Evolutionary conservation across 805 yeast genomes (phyloP).

Genomic region (Isabelozyma rhagii): DNA sequence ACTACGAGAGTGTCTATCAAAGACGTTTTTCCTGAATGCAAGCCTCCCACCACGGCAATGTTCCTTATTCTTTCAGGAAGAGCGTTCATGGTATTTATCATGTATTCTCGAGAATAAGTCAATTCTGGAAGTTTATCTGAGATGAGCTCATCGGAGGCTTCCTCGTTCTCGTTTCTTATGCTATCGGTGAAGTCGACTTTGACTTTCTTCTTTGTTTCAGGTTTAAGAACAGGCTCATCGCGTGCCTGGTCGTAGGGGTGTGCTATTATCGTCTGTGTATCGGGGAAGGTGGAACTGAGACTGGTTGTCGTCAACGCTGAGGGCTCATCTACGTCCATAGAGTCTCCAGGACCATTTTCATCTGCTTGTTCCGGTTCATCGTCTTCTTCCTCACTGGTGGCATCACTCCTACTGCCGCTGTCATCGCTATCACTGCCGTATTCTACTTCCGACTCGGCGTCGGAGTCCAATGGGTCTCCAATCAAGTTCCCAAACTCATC

Average conservation of each 20-base stretch:
- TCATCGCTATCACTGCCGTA: conserved; percentile 18
- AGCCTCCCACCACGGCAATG: conserved; percentile 73
- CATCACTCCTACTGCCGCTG: neutral
- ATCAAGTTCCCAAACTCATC: conserved; percentile 80
- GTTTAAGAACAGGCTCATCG: conserved; percentile 42
- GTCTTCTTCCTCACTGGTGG: conserved; percentile 5
- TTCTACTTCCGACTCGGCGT: conserved; percentile 19
- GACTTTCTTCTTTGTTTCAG: conserved; percentile 39
- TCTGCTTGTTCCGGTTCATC: neutral
- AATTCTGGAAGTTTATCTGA: conserved; percentile 52
- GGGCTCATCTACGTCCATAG: neutral
- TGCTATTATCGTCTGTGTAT: conserved; percentile 61
- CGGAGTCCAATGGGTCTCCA: conserved; percentile 50
- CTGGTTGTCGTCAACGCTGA: conserved; percentile 15
- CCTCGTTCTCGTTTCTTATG: neutral
- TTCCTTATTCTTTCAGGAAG: conserved; percentile 69
- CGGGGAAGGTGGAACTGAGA: conserved; percentile 43
- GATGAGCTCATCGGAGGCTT: conserved; percentile 4
- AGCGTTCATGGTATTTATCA: conserved; percentile 42
- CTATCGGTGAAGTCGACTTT: conserved; percentile 34
- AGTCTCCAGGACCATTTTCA: neutral
- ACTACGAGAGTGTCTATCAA: conserved; percentile 64
- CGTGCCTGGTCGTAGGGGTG: conserved; percentile 29
- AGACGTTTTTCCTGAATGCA: conserved; percentile 85
- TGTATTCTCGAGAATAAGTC: conserved; percentile 59